Base-by-base conservation (phyloP, 1,284 basidiomycete species). In the Boletellus sp. region DNA sequence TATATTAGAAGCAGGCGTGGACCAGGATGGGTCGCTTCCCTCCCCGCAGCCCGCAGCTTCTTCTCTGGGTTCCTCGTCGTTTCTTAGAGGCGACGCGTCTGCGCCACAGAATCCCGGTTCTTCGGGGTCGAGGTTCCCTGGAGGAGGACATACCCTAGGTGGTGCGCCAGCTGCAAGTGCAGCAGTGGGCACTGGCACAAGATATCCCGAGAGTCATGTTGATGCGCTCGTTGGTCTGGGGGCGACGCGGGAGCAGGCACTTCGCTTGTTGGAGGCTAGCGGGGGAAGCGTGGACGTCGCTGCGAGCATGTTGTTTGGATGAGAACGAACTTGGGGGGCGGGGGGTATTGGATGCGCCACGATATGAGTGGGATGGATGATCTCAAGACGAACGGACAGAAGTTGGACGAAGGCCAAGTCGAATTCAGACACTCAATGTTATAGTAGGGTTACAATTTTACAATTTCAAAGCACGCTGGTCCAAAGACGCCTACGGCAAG, bases 251-350 rank as follows among this genome's bases (percentile, higher is more conserved):
- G 84, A 89, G 40, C 70, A 86, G 23, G 94, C 94, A 0, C 79
- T 91, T 13, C 78, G 77, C 43, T 74, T 86, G 19, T 71, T 98
- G 45, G 79, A 87, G 17, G 88, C 90, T 5, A 78, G 90, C 2
- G 82, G 80, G 2, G 94, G 94, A 1, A 92, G 95, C 59, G 73
- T 94, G 6, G 92, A 97, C 50, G 73, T 89, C 16, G 94, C 94
- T 3, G 94, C 91, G 4, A 91, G 90, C 27, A 70, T 95, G 66
- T 67, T 96, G 41, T 97, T 97, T 64, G 86, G 50, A 20, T 61
- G 36, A 49, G 25, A 49, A 20, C 59, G 36, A 49, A 22, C 11
- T 3, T 4, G 5, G 27, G 10, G 36, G 34, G 11, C 4, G n/a
- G 5, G 21, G 19, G 17, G 11, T 26, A n/a, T 8, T 11, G 7